Conservation (phyloP, 2,329 filamentous ascomycete genomes). For the Aureobasidium sp. region DNA sequence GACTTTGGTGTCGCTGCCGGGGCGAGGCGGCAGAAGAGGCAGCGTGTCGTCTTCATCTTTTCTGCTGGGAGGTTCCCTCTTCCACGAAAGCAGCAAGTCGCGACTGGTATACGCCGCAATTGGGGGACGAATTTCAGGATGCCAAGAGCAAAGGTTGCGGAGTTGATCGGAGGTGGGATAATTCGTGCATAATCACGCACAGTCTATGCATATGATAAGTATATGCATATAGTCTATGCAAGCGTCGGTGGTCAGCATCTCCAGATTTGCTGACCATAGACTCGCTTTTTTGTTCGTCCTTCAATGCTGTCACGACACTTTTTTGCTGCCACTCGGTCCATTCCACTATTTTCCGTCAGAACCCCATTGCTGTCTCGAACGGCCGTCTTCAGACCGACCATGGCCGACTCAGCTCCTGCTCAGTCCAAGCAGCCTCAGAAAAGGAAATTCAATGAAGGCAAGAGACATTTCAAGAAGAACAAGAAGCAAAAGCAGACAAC, state of each 20-base stretch:
- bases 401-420: constrained; percentile 13
- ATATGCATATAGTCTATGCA: neutral
- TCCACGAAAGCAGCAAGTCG: neutral
- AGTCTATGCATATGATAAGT: too few relatives aligned
- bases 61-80: neutral
- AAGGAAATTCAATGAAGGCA: constrained; percentile 32
- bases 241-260: neutral
- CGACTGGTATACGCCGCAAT: neutral
- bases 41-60: constrained; percentile 31
- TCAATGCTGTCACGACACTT: constrained; percentile 10
- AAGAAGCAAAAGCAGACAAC: constrained; percentile 41
- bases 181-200: neutral
- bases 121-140: constrained; percentile 15
- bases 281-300: neutral
- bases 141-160: constrained; percentile 16
- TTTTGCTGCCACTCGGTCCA: constrained; percentile 1
- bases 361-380: neutral
- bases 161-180: constrained; percentile 2
- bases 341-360: neutral
- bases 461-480: constrained; percentile 36
- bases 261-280: constrained; percentile 12
- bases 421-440: constrained; percentile 23
- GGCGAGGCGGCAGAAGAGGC: constrained; percentile 32
- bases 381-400: neutral
- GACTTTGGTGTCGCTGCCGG: constrained; percentile 22